Evolutionary conservation across 495 filamentous ascomycete species (phyloP).

Genomic region (Collariella sp.): DNA sequence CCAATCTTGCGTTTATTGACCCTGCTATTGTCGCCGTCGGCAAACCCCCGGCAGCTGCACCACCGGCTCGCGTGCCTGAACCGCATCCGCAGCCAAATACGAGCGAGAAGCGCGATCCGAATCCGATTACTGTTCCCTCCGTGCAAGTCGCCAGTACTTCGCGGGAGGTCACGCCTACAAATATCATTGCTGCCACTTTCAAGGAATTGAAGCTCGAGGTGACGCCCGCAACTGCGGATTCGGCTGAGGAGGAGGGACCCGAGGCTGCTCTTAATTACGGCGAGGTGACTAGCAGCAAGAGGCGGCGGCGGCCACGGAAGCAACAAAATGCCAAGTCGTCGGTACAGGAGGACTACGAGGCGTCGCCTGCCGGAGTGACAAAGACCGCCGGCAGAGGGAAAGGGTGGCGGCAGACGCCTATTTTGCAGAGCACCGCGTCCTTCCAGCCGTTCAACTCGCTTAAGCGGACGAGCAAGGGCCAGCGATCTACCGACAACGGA

Average conservation of each 20-base stretch:
- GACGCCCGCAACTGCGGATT: conserved; percentile 5
- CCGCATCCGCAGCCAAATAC: conserved; percentile 24
- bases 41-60: conserved; percentile 23
- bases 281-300: conserved; percentile 14
- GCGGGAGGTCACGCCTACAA: conserved; percentile 11
- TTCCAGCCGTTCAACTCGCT: conserved; percentile 50
- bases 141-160: background rate
- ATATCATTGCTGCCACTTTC: conserved; percentile 4
- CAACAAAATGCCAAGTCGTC: conserved; percentile 7
- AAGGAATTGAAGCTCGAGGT: conserved; percentile 14
- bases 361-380: conserved; percentile 11
- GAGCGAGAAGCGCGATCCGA: conserved; percentile 31
- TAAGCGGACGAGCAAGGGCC: conserved; percentile 42
- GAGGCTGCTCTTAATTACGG: conserved; percentile 11
- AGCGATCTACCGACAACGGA: conserved; percentile 60
- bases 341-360: conserved; percentile 17
- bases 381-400: conserved; percentile 40
- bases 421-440: conserved; percentile 53
- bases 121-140: conserved; percentile 3
- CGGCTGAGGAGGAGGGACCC: conserved; percentile 17
- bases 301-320: conserved; percentile 21
- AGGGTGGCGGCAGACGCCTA: conserved; percentile 79
- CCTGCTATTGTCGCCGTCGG: conserved; percentile 48
- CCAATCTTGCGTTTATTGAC: conserved; percentile 37
- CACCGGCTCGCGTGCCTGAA: conserved; percentile 11